These are phyloP conservation scores for Taxawa tesnikishii DNA, from an alignment of 2,329 filamentous ascomycete species.

Conservation along the genomic window DNA sequence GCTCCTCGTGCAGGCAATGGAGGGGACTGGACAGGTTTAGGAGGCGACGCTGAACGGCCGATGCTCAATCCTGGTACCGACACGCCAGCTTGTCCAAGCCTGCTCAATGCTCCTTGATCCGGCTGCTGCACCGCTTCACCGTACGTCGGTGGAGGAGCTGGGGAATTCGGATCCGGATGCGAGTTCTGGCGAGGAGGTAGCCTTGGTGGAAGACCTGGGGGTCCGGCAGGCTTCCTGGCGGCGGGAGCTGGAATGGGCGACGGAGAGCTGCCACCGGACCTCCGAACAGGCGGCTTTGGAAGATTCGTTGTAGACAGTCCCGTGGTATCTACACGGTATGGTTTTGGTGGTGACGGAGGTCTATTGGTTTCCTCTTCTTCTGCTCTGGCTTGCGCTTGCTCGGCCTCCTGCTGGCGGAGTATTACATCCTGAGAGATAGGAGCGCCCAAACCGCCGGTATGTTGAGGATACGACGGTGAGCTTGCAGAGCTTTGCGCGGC, in stretches of 20 bases:
- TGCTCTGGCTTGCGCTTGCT: conserved; percentile 20
- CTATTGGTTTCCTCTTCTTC: conserved; percentile 23
- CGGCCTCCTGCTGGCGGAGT: conserved; percentile 21
- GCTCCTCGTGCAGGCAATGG: not conserved
- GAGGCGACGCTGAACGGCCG: conserved; percentile 25
- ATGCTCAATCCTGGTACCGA: conserved; percentile 72
- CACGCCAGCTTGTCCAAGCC: conserved; percentile 62
- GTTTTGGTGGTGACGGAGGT: conserved; percentile 39
- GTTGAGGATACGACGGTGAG: conserved; percentile 4
- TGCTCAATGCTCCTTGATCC: conserved; percentile 46
- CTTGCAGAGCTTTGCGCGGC: conserved; percentile 18
- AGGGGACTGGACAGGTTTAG: not conserved
- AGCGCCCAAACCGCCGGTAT: conserved; percentile 31
- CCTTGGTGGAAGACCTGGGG: conserved; percentile 46
- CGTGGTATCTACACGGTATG: conserved; percentile 58
- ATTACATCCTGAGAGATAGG: conserved; percentile 27
- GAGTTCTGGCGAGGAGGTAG: conserved; percentile 58
- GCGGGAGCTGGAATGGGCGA: conserved; percentile 13
- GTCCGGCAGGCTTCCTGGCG: conserved; percentile 5
- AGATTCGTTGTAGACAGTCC: conserved; percentile 57
- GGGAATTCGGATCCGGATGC: conserved; percentile 31
- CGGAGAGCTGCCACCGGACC: conserved; percentile 18
- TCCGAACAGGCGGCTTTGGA: conserved; percentile 55
- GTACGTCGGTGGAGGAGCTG: conserved; percentile 36
- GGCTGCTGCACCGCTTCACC: conserved; percentile 24